A percentile compares a stretch with the other conserved stretches of the same genome.
phyloP scores from a whole-genome alignment of 306 rosid species.

The Fagus sylvatica region DNA sequence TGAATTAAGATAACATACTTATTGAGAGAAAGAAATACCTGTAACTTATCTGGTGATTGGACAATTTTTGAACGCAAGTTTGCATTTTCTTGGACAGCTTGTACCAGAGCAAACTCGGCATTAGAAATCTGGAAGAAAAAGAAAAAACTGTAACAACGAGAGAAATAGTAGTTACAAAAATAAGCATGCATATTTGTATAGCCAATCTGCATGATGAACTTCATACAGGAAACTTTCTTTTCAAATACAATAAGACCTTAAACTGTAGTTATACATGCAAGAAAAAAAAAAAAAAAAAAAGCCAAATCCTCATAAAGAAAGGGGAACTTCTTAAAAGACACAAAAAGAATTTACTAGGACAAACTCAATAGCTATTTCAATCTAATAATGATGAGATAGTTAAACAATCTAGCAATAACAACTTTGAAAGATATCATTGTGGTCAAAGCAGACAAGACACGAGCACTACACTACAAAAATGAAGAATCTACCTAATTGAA shows the following conservation, averaged over 20 bases:
- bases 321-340: not conserved
- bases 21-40: constrained; percentile 43
- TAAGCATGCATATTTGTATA: not conserved
- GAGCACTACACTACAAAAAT: constrained; percentile 13
- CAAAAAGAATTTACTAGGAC: not conserved
- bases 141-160: constrained; percentile 4
- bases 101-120: constrained; percentile 68
- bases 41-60: constrained; percentile 90
- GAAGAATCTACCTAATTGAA: constrained; percentile 9
- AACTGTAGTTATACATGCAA: not conserved
- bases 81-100: constrained; percentile 77
- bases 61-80: constrained; percentile 73
- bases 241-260: not conserved
- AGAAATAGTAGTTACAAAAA: constrained; percentile 3
- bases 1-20: not conserved
- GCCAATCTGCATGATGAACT: not conserved
- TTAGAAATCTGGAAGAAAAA: constrained; percentile 58
- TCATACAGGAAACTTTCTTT: not conserved
- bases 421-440: not conserved
- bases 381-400: not conserved
- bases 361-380: not conserved
- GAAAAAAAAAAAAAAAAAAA: not conserved
- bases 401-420: not conserved
- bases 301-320: not conserved
- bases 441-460: not conserved